These are phyloP conservation scores for Podaxis sp. DNA, from an alignment of 768 basidiomycete species.

Conservation along the genomic window DNA sequence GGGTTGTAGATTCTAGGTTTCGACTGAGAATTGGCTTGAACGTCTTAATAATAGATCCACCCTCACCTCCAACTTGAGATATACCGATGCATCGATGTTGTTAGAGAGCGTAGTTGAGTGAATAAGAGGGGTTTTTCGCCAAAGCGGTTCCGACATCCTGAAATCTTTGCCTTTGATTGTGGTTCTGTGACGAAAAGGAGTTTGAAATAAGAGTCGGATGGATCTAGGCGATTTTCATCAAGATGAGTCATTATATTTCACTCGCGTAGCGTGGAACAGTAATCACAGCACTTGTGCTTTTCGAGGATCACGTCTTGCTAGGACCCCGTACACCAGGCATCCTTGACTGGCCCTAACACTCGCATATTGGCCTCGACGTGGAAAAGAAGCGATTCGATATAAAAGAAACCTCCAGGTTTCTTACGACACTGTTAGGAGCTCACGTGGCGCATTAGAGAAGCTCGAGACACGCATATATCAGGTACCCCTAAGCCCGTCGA, in stretches of 20 bases:
- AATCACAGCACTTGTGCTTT: not conserved
- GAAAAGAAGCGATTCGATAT: not conserved
- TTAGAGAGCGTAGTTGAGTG: constrained; percentile 59
- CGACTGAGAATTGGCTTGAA: not conserved
- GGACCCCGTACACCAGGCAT: not conserved
- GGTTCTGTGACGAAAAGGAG: not conserved
- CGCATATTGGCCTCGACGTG: not conserved
- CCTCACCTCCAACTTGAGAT: constrained; percentile 72
- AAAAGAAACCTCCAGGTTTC: not conserved
- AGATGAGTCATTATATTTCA: constrained; percentile 4
- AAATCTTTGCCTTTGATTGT: not conserved
- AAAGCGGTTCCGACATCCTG: constrained; percentile 29
- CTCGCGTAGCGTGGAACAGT: not conserved
- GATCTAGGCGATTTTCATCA: constrained; percentile 6
- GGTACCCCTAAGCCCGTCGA: not conserved
- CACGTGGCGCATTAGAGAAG: not conserved
- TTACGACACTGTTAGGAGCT: not conserved
- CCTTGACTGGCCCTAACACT: not conserved
- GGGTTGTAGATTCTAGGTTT: constrained; percentile 63
- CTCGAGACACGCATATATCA: not conserved
- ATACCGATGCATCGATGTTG: constrained; percentile 47
- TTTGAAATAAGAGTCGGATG: not conserved
- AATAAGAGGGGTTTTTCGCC: constrained; percentile 66
- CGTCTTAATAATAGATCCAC: not conserved
- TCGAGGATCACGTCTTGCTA: not conserved